A percentile compares a stretch with the other conserved stretches of the same genome.
Evolutionary conservation across 2,329 filamentous ascomycete species (phyloP).

Genomic region (Cladophialophora bantiana): DNA sequence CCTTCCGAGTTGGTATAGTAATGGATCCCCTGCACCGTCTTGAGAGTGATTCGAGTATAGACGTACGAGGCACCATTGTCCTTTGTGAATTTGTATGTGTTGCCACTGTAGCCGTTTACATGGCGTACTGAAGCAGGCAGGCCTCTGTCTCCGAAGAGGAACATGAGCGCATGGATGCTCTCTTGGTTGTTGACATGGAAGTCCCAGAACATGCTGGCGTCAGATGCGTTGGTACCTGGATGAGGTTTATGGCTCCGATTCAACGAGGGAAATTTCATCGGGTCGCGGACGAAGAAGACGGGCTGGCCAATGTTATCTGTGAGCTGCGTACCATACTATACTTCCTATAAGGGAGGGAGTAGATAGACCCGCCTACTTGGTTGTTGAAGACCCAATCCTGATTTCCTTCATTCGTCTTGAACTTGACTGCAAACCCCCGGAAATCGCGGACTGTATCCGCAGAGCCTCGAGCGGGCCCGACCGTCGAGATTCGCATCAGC

Average conservation of each 20-base stretch:
- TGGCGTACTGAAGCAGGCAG: slow-evolving; percentile 70
- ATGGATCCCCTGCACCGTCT: slow-evolving; percentile 68
- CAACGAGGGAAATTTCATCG: slow-evolving; percentile 74
- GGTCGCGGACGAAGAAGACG: slow-evolving; percentile 75
- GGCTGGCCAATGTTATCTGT: slow-evolving; percentile 47
- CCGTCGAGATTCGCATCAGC: slow-evolving; percentile 57
- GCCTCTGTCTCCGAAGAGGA: slow-evolving; percentile 70
- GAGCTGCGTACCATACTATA: not conserved
- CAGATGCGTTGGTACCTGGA: slow-evolving; percentile 71
- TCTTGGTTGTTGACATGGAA: slow-evolving; percentile 68
- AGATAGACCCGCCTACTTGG: slow-evolving; percentile 33
- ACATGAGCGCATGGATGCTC: slow-evolving; percentile 68
- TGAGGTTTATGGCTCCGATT: slow-evolving; percentile 78
- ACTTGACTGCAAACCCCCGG: slow-evolving; percentile 59
- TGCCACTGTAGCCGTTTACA: slow-evolving; percentile 72
- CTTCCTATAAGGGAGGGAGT: too few species aligned
- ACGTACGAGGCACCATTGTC: slow-evolving; percentile 67
- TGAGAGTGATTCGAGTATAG: slow-evolving; percentile 70
- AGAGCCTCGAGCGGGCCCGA: slow-evolving; percentile 55
- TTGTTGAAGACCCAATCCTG: slow-evolving; percentile 58
- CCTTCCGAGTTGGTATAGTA: slow-evolving; percentile 67
- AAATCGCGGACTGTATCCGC: slow-evolving; percentile 57
- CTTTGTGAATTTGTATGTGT: slow-evolving; percentile 72
- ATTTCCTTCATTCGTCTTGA: slow-evolving; percentile 62
- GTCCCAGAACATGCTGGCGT: slow-evolving; percentile 75